Evolutionary conservation across 1,284 basidiomycete species (phyloP).

Genomic region (Ustilago loliicola): DNA sequence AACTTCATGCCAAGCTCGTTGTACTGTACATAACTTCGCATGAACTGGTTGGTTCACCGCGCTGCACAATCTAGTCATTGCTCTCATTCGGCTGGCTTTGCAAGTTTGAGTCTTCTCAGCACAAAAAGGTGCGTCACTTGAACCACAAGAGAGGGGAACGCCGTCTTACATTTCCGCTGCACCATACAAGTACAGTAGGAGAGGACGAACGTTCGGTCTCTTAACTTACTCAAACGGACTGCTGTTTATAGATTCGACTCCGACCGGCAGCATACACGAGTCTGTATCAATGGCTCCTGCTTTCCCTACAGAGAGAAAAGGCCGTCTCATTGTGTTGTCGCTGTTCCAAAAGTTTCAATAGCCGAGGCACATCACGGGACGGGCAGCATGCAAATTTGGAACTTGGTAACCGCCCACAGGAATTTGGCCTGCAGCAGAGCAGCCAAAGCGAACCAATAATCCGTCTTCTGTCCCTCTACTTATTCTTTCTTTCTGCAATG

Average conservation of each 20-base stretch:
- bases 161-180: background rate
- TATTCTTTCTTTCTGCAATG: background rate
- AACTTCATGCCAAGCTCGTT: too few relatives aligned
- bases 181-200: background rate
- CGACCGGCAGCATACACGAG: background rate
- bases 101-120: background rate
- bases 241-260: conserved; percentile 3
- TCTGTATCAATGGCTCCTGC: too few relatives aligned
- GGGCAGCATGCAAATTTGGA: conserved; percentile 8
- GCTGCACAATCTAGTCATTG: too few relatives aligned
- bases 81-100: too few relatives aligned
- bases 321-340: background rate
- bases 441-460: background rate
- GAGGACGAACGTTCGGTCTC: too few relatives aligned
- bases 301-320: too few relatives aligned
- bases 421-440: conserved; percentile 17
- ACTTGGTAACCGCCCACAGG: conserved; percentile 7
- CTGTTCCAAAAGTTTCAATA: conserved; percentile 4
- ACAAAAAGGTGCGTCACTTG: background rate
- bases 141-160: background rate
- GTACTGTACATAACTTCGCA: background rate
- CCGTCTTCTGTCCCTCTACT: background rate
- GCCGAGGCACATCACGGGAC: conserved; percentile 25
- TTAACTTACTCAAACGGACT: too few relatives aligned
- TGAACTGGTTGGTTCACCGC: background rate